Percentiles rank a stretch among this genome's conserved stretches.
phyloP scores from a whole-genome alignment of 176 grass and related monocot species.

The Poa annua region DNA sequence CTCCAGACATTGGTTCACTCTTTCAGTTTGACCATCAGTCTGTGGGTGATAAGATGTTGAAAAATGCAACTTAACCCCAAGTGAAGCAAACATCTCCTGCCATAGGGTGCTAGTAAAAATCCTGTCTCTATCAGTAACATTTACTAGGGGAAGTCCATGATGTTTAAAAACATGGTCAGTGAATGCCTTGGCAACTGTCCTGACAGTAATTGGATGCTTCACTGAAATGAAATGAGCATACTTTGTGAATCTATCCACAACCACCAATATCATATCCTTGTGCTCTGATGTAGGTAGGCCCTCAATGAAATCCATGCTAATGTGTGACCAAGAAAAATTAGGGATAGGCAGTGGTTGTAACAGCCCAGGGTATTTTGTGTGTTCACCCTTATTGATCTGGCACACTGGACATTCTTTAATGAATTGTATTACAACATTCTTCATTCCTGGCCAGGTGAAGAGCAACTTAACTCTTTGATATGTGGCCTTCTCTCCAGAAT shows the following conservation, averaged over 20 bases:
- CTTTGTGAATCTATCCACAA: not conserved
- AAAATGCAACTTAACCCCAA: not conserved
- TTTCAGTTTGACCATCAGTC: not conserved
- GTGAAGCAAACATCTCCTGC: not conserved
- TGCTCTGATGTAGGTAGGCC: not conserved
- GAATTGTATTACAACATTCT: rapidly evolving
- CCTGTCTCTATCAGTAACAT: not conserved
- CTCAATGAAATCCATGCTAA: too few relatives aligned
- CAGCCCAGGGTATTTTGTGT: too few relatives aligned
- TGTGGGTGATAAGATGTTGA: not conserved
- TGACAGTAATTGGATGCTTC: not conserved
- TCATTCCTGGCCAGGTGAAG: too few relatives aligned
- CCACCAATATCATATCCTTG: not conserved
- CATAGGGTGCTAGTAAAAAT: not conserved
- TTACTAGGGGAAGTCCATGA: too few relatives aligned
- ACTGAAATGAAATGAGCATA: not conserved
- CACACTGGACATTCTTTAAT: too few relatives aligned
- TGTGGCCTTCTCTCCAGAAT: too few relatives aligned
- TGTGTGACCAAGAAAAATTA: too few relatives aligned
- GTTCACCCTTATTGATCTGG: too few relatives aligned
- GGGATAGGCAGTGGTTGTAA: too few relatives aligned
- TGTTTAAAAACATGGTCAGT: not conserved
- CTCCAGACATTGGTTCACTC: not conserved
- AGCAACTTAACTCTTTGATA: too few relatives aligned
- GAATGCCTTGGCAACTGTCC: not conserved